phyloP scores from a whole-genome alignment of 352 stramenopile genomes.

The Nothophytophthora sp. region DNA sequence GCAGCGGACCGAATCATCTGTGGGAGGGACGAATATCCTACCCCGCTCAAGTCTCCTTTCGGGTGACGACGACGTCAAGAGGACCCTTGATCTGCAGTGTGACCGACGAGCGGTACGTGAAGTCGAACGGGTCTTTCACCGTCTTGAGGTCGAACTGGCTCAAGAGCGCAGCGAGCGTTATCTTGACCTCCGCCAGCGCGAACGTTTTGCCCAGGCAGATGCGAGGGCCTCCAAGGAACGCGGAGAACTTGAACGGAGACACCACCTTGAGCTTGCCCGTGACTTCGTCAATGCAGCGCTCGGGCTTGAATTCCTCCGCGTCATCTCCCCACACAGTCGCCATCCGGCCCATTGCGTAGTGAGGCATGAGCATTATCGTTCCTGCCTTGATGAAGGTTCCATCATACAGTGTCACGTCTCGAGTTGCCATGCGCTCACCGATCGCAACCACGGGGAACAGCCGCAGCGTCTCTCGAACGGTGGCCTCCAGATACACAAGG shows the following conservation, averaged over 20 bases:
- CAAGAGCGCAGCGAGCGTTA: conserved; percentile 24
- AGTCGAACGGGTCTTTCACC: conserved; percentile 15
- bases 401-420: conserved; percentile 52
- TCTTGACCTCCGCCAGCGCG: conserved; percentile 46
- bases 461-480: conserved; percentile 49
- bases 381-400: conserved; percentile 44
- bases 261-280: conserved; percentile 20
- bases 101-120: conserved; percentile 33
- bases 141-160: conserved; percentile 35
- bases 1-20: too few relatives aligned
- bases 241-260: conserved; percentile 47
- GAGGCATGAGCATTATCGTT: conserved; percentile 33
- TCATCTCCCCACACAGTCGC: conserved; percentile 50
- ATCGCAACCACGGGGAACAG: conserved; percentile 59
- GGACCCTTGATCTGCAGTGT: conserved; percentile 36
- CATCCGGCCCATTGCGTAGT: conserved; percentile 48
- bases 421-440: conserved; percentile 37
- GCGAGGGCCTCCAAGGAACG: conserved; percentile 45
- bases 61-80: conserved; percentile 16
- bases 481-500: conserved; percentile 51
- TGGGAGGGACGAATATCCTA: too few relatives aligned
- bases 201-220: conserved; percentile 52
- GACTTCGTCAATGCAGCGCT: conserved; percentile 43
- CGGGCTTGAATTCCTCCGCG: conserved; percentile 46
- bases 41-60: not conserved